Base-by-base conservation (phyloP, 108 stramenopile genomes). In the Halocafeteria seosinensis region DNA sequence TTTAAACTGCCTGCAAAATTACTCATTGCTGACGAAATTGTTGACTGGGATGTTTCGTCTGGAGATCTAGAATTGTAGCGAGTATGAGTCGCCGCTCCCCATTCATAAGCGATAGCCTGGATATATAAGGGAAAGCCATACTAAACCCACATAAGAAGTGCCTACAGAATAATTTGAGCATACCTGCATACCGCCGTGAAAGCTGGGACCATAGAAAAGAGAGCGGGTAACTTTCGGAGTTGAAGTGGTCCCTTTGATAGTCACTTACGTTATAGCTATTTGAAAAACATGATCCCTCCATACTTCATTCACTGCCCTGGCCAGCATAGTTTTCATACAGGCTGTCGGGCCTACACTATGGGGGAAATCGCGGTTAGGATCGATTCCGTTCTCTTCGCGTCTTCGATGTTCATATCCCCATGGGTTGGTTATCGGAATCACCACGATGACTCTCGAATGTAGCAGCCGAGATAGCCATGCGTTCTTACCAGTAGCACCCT, bases 101-200 rank as follows among this genome's bases (percentile, higher is more conserved):
- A 90, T 75, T 88, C 93, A 79, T 86, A 98, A 11, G 73, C 85
- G 50, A 88, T 81, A 33, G 82, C 86, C 70, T n/a, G n/a, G n/a
- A n/a, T n/a, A n/a, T n/a, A n/a, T n/a, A n/a, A n/a, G n/a, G n/a
- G n/a, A n/a, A n/a, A n/a, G n/a, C n/a, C n/a, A n/a, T n/a, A n/a
- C n/a, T n/a, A n/a, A n/a, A n/a, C n/a, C n/a, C n/a, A n/a, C n/a
- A n/a, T n/a, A n/a, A n/a, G n/a, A n/a, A n/a, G n/a, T n/a, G n/a
- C n/a, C n/a, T n/a, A n/a, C n/a, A n/a, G n/a, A n/a, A n/a, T n/a
- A n/a, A n/a, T n/a, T n/a, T n/a, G n/a, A n/a, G n/a, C n/a, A n/a
- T n/a, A n/a, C n/a, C n/a, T 85, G 88, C 85, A 85, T 89, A 57
- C 88, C 90, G 13, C 83, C 92, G 75, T 98, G 93, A 63, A 92